Percentiles rank a stretch among this genome's conserved stretches.
Conservation (phyloP, 164 flowering plant species). For the Tetrastigma voinierianum region DNA sequence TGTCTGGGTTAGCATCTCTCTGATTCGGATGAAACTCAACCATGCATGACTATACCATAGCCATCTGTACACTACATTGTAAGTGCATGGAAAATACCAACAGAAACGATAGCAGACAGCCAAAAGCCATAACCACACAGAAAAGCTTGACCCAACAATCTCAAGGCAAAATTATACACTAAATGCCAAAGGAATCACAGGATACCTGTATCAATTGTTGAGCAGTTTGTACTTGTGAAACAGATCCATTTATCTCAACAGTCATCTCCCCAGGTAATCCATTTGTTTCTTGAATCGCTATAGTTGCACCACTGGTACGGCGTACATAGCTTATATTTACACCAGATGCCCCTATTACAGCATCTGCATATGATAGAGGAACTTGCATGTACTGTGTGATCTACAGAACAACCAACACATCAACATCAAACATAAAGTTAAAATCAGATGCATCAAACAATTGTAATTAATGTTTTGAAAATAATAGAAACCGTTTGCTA, state of each 20-base stretch:
- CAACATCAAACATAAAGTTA: too few species aligned
- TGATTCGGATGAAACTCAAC: too few species aligned
- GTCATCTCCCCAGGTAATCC: constrained; percentile 73
- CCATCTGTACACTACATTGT: too few species aligned
- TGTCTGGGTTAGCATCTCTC: too few species aligned
- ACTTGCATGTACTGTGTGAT: constrained; percentile 63
- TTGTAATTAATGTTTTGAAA: too few species aligned
- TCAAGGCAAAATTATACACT: background rate
- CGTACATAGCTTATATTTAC: constrained; percentile 58
- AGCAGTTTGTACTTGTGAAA: constrained; percentile 64
- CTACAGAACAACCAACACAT: constrained; percentile 22
- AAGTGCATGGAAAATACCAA: too few species aligned
- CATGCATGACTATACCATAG: too few species aligned
- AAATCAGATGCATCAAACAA: too few species aligned
- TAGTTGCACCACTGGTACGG: constrained; percentile 63
- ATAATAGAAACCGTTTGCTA: too few species aligned
- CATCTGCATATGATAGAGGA: constrained; percentile 66
- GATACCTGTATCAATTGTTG: constrained; percentile 65
- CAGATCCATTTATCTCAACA: constrained; percentile 58
- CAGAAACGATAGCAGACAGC: background rate
- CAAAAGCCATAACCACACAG: background rate
- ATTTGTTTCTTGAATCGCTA: constrained; percentile 51
- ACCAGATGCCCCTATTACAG: constrained; percentile 62
- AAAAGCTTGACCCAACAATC: background rate
- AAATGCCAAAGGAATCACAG: background rate